phyloP scores from a whole-genome alignment of 2,329 filamentous ascomycete genomes.

The Pseudogymnoascus sp. region DNA sequence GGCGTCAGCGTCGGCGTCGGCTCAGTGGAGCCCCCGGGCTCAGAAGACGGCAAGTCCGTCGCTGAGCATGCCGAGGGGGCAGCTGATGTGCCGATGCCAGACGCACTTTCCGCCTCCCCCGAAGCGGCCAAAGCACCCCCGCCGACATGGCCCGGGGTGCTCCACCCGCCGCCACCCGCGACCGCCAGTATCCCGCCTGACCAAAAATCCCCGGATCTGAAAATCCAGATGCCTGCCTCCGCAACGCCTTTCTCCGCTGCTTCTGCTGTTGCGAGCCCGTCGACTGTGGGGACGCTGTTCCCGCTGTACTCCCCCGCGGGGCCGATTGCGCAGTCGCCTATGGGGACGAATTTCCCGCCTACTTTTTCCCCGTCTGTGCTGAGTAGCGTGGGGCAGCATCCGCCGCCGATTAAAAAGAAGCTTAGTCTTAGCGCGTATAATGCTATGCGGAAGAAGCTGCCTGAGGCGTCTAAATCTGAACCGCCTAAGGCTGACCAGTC shows the following conservation, averaged over 20 bases:
- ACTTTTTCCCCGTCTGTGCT: conserved; percentile 35
- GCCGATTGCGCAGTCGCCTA: conserved; percentile 42
- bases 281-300: conserved; percentile 22
- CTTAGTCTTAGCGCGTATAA: conserved; percentile 59
- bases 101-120: conserved; percentile 19
- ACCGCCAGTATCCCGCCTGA: neutral
- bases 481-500: neutral
- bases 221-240: conserved; percentile 45
- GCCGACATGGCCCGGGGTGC: conserved; percentile 22
- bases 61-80: conserved; percentile 7
- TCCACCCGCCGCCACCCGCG: neutral
- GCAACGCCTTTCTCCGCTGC: conserved; percentile 40
- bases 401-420: conserved; percentile 59
- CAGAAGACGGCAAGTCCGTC: conserved; percentile 5
- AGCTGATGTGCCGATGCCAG: conserved; percentile 21
- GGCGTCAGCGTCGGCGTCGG: neutral
- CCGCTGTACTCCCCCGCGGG: conserved; percentile 34
- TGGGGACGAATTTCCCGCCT: conserved; percentile 34
- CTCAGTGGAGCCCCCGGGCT: neutral
- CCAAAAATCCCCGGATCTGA: conserved; percentile 21
- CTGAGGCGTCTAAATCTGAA: conserved; percentile 15
- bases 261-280: conserved; percentile 24
- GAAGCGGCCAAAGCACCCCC: conserved; percentile 26
- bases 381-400: conserved; percentile 38
- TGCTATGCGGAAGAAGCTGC: conserved; percentile 35